phyloP scores from a whole-genome alignment of 2,329 filamentous ascomycete genomes.

The Trichoderma guizhouense region DNA sequence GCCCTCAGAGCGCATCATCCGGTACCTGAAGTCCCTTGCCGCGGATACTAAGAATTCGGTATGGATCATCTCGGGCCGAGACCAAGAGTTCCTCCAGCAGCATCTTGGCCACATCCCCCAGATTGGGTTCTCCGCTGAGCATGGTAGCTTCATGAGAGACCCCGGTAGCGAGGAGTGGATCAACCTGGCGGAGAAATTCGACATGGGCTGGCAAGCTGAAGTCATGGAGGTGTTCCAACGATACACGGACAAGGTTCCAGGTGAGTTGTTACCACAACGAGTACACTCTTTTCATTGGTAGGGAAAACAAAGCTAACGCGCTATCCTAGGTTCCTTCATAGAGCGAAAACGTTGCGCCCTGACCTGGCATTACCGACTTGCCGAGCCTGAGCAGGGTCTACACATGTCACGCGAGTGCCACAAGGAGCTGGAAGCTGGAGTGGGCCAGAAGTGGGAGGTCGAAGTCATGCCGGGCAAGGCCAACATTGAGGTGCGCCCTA shows the following conservation, averaged over 20 bases:
- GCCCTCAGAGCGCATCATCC: conserved; percentile 78
- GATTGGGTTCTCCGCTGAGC: conserved; percentile 93
- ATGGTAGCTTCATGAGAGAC: conserved; percentile 89
- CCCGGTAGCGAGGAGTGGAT: conserved; percentile 77
- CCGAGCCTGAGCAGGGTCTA: conserved; percentile 78
- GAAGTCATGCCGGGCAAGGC: conserved; percentile 97
- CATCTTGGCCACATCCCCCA: conserved; percentile 88
- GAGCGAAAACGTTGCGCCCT: conserved; percentile 91
- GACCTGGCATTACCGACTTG: conserved; percentile 95
- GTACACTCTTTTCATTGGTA: neutral
- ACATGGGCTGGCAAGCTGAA: conserved; percentile 91
- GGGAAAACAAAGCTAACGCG: neutral
- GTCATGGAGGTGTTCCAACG: conserved; percentile 81
- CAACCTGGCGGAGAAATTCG: conserved; percentile 78
- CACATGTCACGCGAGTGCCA: conserved; percentile 80
- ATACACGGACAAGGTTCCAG: conserved; percentile 82
- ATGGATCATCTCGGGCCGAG: conserved; percentile 97
- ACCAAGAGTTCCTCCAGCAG: conserved; percentile 85
- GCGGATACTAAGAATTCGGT: conserved; percentile 79
- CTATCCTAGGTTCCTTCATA: conserved; percentile 72
- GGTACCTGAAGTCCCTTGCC: conserved; percentile 74
- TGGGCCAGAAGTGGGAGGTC: conserved; percentile 79
- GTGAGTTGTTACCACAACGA: conserved; percentile 42
- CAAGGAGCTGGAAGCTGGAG: conserved; percentile 72
- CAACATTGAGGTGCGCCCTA: conserved; percentile 93